phyloP scores from a whole-genome alignment of 306 rosid species.

The Psophocarpus tetragonolobus region DNA sequence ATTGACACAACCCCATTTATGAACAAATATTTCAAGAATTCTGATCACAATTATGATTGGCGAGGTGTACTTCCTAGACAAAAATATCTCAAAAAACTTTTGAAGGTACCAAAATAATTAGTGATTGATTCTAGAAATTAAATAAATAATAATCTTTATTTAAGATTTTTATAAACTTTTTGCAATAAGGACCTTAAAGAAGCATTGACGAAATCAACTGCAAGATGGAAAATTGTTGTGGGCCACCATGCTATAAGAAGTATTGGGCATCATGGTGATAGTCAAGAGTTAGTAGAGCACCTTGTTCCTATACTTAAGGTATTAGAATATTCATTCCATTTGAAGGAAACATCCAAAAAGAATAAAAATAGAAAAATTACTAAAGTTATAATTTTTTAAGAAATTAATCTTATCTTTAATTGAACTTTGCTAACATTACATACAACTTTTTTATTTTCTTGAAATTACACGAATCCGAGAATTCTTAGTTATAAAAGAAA shows the following conservation, averaged over 20 bases:
- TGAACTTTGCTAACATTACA: no score
- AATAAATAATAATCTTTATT: background rate
- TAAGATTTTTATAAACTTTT: background rate
- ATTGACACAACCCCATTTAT: constrained; percentile 73
- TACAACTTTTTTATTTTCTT: no score
- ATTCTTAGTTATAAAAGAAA: no score
- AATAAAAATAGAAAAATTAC: background rate
- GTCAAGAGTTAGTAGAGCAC: constrained; percentile 16
- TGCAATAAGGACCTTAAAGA: constrained; percentile 31
- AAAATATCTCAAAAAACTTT: constrained; percentile 43
- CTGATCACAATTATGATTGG: constrained; percentile 62
- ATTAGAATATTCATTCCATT: background rate
- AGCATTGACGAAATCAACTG: constrained; percentile 37
- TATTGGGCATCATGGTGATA: constrained; percentile 46
- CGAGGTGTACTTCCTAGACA: constrained; percentile 52
- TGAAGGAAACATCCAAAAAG: background rate
- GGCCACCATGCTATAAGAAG: constrained; percentile 50
- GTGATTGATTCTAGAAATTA: background rate
- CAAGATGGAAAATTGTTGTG: constrained; percentile 49
- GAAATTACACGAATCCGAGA: no score
- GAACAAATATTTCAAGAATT: constrained; percentile 41
- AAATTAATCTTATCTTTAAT: no score
- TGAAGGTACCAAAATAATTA: constrained; percentile 48
- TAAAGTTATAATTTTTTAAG: no score
- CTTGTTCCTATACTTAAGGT: constrained; percentile 38